Percentiles rank a stretch among this genome's conserved stretches.
These are phyloP conservation scores for Blastobotrys aristatus DNA, from an alignment of 1,139 yeast genomes.

Conservation along the genomic window DNA sequence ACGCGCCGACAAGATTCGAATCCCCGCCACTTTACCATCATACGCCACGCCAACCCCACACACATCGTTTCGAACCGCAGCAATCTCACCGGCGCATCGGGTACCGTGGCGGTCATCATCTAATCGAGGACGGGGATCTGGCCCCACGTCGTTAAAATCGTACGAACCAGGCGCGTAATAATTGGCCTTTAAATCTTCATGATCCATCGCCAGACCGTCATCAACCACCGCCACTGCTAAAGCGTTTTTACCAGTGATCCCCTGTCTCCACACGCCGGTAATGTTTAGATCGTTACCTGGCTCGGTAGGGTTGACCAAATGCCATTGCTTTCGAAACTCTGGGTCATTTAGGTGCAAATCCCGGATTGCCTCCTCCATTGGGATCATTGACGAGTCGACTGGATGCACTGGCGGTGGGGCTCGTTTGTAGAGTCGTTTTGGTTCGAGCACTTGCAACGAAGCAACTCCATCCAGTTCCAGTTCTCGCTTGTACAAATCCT, in stretches of 20 bases:
- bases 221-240: conserved; percentile 68
- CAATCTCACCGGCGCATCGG: conserved; percentile 97
- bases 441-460: conserved; percentile 23
- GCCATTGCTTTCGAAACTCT: conserved; percentile 81
- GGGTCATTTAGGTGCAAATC: conserved; percentile 74
- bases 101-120: conserved; percentile 94
- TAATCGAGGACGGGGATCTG: conserved; percentile 74
- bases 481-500: conserved; percentile 15
- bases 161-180: conserved; percentile 74
- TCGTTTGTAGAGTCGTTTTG: conserved; percentile 22
- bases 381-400: conserved; percentile 23
- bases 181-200: conserved; percentile 63
- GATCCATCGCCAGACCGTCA: conserved; percentile 86
- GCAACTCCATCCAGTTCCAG: conserved; percentile 18
- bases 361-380: conserved; percentile 33
- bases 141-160: conserved; percentile 80
- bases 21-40: conserved; percentile 79
- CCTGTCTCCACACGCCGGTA: conserved; percentile 76
- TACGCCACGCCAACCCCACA: conserved; percentile 97
- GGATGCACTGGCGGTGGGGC: conserved; percentile 23
- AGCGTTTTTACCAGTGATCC: conserved; percentile 67
- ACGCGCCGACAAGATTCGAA: conserved; percentile 77
- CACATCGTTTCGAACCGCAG: conserved; percentile 70
- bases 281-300: conserved; percentile 88
- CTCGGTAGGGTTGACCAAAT: conserved; percentile 61